Conservation (phyloP, 306 rosid genomes). For the Vigna mungo region DNA sequence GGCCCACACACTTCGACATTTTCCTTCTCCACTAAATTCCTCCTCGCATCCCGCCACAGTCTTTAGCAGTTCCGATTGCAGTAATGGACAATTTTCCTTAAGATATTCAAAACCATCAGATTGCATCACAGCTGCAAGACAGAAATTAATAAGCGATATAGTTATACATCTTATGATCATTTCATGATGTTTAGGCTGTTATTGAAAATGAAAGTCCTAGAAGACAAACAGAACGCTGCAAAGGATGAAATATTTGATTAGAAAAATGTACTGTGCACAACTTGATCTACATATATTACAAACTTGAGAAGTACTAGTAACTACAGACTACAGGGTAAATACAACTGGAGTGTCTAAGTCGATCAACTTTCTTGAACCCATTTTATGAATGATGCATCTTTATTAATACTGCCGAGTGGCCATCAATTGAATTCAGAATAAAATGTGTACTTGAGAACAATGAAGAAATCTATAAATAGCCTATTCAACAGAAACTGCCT, state of each 20-base stretch:
- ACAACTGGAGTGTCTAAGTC: not conserved
- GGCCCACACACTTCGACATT: conserved; percentile 92
- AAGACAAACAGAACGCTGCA: conserved; percentile 44
- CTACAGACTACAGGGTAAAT: not conserved
- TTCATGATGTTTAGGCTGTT: conserved; percentile 44
- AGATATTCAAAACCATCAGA: conserved; percentile 93
- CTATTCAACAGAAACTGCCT: not conserved
- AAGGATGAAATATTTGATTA: conserved; percentile 33
- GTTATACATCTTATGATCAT: conserved; percentile 10
- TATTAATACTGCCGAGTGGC: not conserved
- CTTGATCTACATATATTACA: conserved; percentile 6
- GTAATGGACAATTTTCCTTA: conserved; percentile 84
- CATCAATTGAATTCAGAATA: conserved; percentile 23
- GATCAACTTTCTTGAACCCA: not conserved
- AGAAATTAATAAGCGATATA: conserved; percentile 18
- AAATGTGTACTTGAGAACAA: not conserved
- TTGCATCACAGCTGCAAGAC: conserved; percentile 91
- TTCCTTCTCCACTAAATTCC: conserved; percentile 88
- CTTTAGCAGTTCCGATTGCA: conserved; percentile 94
- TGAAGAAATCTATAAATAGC: not conserved
- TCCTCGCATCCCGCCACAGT: conserved; percentile 93
- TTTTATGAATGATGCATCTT: conserved; percentile 16
- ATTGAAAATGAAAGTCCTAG: conserved; percentile 26
- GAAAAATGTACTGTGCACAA: conserved; percentile 24
- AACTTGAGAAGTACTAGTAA: conserved; percentile 1